Percentiles rank a stretch among this genome's conserved stretches.
phyloP scores from a whole-genome alignment of 164 flowering plant species.

The Berberis thunbergii region DNA sequence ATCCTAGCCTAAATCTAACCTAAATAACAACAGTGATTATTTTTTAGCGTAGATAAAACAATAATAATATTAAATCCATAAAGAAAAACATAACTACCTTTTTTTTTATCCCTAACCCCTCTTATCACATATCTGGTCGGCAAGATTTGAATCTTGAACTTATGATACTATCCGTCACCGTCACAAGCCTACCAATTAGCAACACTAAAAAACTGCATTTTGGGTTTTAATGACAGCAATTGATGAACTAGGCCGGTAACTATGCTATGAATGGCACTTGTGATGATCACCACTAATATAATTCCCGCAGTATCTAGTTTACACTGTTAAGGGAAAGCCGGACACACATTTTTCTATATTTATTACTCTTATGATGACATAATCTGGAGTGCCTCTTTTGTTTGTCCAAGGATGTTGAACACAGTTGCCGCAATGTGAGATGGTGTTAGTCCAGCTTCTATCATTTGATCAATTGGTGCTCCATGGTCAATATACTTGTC shows the following conservation, averaged over 20 bases:
- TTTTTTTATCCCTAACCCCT: no score
- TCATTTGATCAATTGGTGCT: slow-evolving; percentile 65
- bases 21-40: no score
- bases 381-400: slow-evolving; percentile 75
- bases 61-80: no score
- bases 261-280: not conserved
- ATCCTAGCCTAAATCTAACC: no score
- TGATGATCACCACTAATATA: not conserved
- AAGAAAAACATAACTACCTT: no score
- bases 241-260: not conserved
- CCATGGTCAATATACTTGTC: slow-evolving; percentile 94
- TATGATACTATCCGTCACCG: no score
- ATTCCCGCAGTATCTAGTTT: not conserved
- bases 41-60: no score
- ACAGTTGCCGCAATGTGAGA: slow-evolving; percentile 84
- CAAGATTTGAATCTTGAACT: no score
- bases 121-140: no score
- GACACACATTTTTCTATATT: slow-evolving; percentile 1
- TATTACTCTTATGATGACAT: slow-evolving; percentile 22
- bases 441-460: slow-evolving; percentile 80
- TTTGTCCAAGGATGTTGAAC: slow-evolving; percentile 65
- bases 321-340: slow-evolving; percentile 7
- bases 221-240: not conserved
- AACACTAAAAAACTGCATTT: no score
- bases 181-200: no score